phyloP scores from a whole-genome alignment of 805 yeast species.

The Scheffersomyces amazonensis region DNA sequence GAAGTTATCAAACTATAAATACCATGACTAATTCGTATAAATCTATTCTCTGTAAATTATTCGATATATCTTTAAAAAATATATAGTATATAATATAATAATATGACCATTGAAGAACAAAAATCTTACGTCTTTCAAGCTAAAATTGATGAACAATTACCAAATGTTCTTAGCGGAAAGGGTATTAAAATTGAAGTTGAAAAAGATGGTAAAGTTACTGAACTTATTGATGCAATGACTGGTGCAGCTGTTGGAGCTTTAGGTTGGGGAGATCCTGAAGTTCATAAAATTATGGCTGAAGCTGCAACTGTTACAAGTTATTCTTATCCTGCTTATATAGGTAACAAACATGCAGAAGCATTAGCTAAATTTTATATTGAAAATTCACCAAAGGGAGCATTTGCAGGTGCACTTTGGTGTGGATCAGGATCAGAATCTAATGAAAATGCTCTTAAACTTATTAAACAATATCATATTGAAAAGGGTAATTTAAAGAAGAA shows the following conservation, averaged over 20 bases:
- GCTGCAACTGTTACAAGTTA: slow-evolving; percentile 20
- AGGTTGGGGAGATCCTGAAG: slow-evolving; percentile 28
- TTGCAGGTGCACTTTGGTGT: slow-evolving; percentile 40
- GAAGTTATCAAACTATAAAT: too few species aligned
- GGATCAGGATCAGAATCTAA: slow-evolving; percentile 29
- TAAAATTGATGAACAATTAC: slow-evolving; percentile 32
- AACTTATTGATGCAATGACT: slow-evolving; percentile 22
- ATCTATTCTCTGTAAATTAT: too few species aligned
- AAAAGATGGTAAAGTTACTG: slow-evolving; percentile 30
- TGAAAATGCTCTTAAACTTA: slow-evolving; percentile 25
- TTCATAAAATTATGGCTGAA: slow-evolving; percentile 14
- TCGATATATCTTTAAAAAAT: too few species aligned
- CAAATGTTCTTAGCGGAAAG: slow-evolving; percentile 40
- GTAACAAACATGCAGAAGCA: slow-evolving; percentile 20
- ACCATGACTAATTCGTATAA: too few species aligned
- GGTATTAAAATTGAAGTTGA: slow-evolving; percentile 41
- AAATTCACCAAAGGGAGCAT: slow-evolving; percentile 42
- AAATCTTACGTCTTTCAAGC: slow-evolving; percentile 44
- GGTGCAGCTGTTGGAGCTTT: slow-evolving; percentile 35
- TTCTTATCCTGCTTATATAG: slow-evolving; percentile 21
- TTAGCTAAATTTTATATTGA: slow-evolving; percentile 27
- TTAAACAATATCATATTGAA: slow-evolving; percentile 23
- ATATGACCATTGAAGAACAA: slow-evolving; percentile 1
- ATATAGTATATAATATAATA: background rate
- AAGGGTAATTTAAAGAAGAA: slow-evolving; percentile 19